Percentiles rank a stretch among this genome's conserved stretches.
phyloP scores from a whole-genome alignment of 208 protist genomes.

The Trypanosoma rangeli region DNA sequence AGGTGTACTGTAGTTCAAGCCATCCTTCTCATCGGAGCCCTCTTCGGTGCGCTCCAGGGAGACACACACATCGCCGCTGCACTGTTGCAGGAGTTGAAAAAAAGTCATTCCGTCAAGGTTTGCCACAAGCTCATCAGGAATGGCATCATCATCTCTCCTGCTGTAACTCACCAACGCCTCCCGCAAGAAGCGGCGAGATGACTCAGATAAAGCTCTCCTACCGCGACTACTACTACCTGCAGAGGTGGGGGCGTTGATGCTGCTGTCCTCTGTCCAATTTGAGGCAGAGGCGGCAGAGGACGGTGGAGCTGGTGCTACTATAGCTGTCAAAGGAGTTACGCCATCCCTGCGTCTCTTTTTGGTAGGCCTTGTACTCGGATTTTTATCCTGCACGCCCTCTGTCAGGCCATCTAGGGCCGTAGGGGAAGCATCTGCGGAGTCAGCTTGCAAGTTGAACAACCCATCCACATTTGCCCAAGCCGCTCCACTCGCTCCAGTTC shows the following conservation, averaged over 20 bases:
- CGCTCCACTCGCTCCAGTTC: not conserved
- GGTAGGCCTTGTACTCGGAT: not conserved
- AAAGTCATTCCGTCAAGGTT: conserved; percentile 11
- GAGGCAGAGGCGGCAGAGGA: conserved; percentile 1
- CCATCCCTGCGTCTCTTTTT: conserved; percentile 22
- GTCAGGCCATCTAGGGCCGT: not conserved
- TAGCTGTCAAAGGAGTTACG: not conserved
- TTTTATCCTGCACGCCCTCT: conserved; percentile 4
- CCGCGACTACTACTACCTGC: not conserved
- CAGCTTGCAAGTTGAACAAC: not conserved
- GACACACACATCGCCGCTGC: conserved; percentile 8
- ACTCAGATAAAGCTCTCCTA: not conserved
- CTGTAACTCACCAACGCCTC: not conserved
- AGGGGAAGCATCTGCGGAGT: not conserved
- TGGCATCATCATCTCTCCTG: conserved; percentile 3
- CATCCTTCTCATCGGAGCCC: not conserved
- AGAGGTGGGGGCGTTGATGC: not conserved
- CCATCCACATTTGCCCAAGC: not conserved
- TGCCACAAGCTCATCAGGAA: conserved; percentile 9
- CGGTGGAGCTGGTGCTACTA: not conserved
- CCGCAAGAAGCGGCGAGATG: not conserved
- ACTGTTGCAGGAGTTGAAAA: conserved; percentile 24
- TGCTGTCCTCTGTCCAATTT: conserved; percentile 2
- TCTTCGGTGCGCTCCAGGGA: conserved; percentile 13
- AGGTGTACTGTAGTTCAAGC: not conserved